A percentile compares a stretch with the other conserved stretches of the same genome.
Evolutionary conservation across 2,329 filamentous ascomycete genomes (phyloP).

Genomic region (Exophiala bonariae): DNA sequence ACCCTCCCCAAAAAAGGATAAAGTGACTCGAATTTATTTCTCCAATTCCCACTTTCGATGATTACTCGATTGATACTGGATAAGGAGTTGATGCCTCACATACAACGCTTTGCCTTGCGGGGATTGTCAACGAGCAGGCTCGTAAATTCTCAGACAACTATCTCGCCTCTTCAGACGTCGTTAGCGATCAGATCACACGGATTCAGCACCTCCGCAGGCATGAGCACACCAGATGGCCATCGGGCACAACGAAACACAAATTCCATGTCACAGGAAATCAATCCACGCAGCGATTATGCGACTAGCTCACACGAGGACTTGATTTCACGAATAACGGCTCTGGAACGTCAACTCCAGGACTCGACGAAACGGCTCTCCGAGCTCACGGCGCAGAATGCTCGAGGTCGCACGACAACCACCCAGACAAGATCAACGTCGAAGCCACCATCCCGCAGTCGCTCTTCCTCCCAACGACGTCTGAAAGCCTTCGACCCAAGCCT

Average conservation of each 20-base stretch:
- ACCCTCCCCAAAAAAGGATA: no score
- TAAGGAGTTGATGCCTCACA: slow-evolving; percentile 14
- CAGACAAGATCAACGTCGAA: slow-evolving; percentile 10
- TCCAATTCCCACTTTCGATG: no score
- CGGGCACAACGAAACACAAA: no score
- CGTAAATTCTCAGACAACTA: slow-evolving; percentile 5
- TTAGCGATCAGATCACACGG: no score
- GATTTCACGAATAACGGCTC: slow-evolving; percentile 64
- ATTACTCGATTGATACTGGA: not conserved
- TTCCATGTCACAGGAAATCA: no score
- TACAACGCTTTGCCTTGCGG: not conserved
- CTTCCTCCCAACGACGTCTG: slow-evolving; percentile 35
- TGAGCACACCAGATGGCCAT: no score
- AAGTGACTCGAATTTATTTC: no score
- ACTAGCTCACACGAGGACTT: slow-evolving; percentile 69
- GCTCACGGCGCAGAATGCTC: not conserved
- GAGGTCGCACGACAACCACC: not conserved
- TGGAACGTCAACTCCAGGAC: slow-evolving; percentile 66
- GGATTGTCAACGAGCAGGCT: slow-evolving; percentile 13
- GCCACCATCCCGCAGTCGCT: slow-evolving; percentile 67
- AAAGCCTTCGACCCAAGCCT: slow-evolving; percentile 71
- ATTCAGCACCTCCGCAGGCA: no score
- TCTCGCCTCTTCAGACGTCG: no score
- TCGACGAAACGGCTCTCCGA: slow-evolving; percentile 40
- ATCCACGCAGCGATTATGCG: slow-evolving; percentile 51